These are phyloP conservation scores for Dactylellina haptotyla DNA, from an alignment of 2,329 filamentous ascomycete species.

Conservation along the genomic window DNA sequence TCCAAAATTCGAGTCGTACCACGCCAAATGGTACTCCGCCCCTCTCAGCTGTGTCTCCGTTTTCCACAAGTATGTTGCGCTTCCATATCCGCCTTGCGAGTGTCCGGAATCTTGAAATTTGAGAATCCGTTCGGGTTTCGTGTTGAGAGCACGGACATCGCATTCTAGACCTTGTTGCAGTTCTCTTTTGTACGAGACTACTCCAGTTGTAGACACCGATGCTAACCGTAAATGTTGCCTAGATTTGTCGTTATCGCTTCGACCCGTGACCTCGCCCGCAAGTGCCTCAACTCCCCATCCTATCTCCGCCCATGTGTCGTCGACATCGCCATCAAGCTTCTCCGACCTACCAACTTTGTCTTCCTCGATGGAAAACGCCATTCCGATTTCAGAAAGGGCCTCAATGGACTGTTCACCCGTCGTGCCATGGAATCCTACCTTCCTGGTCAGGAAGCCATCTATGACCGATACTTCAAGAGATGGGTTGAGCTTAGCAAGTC, in stretches of 20 bases:
- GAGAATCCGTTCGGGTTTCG: slow-evolving; percentile 2
- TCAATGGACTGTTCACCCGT: slow-evolving; percentile 94
- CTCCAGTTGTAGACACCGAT: background rate
- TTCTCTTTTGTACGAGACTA: background rate
- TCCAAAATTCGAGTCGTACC: slow-evolving; percentile 90
- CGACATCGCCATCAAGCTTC: slow-evolving; percentile 90
- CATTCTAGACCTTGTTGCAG: background rate
- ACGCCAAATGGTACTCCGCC: slow-evolving; percentile 90
- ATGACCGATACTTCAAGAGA: slow-evolving; percentile 82
- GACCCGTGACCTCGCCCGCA: slow-evolving; percentile 91
- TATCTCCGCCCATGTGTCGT: slow-evolving; percentile 98
- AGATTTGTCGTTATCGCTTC: slow-evolving; percentile 98
- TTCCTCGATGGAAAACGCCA: slow-evolving; percentile 95
- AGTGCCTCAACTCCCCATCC: slow-evolving; percentile 91
- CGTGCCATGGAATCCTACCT: slow-evolving; percentile 87
- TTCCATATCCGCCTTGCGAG: background rate
- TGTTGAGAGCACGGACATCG: slow-evolving; percentile 5
- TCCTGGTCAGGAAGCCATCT: slow-evolving; percentile 90
- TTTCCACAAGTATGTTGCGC: slow-evolving; percentile 84
- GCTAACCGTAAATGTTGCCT: slow-evolving; percentile 35
- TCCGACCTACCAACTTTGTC: slow-evolving; percentile 93
- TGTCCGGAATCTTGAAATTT: background rate
- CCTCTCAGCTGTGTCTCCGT: slow-evolving; percentile 96
- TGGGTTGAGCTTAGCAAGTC: slow-evolving; percentile 81
- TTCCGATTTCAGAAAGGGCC: slow-evolving; percentile 94